These are phyloP conservation scores for Pseudevernia furfuracea DNA, from an alignment of 495 filamentous ascomycete species.

Conservation along the genomic window DNA sequence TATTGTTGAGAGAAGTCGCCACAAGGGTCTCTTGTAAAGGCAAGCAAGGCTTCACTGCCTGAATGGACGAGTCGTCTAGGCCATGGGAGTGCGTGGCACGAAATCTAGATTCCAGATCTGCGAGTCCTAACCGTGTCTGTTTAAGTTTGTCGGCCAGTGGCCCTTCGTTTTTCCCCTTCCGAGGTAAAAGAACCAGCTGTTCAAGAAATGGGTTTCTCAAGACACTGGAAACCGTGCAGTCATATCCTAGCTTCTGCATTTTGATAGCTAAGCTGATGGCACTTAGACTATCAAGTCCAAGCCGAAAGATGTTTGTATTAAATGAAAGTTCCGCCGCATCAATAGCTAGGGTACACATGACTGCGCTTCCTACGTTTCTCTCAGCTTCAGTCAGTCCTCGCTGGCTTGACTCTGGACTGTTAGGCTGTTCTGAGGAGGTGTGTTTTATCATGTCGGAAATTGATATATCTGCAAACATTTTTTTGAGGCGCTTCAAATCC, in stretches of 20 bases:
- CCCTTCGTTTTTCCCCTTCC: background rate
- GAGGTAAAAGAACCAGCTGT: constrained; percentile 36
- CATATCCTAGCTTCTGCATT: constrained; percentile 51
- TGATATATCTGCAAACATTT: constrained; percentile 24
- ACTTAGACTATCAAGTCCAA: constrained; percentile 41
- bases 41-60: constrained; percentile 39
- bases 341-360: constrained; percentile 20
- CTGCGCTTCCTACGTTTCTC: constrained; percentile 6
- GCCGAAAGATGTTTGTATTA: constrained; percentile 43
- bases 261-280: constrained; percentile 55
- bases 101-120: constrained; percentile 46
- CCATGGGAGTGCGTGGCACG: constrained; percentile 39
- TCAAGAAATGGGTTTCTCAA: constrained; percentile 59
- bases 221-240: constrained; percentile 54
- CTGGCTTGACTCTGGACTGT: background rate
- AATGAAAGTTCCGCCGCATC: constrained; percentile 41
- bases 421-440: background rate
- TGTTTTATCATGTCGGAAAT: background rate
- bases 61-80: constrained; percentile 24
- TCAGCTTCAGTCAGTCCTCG: constrained; percentile 12
- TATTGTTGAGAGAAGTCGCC: constrained; percentile 60
- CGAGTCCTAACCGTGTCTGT: constrained; percentile 23
- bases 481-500: constrained; percentile 40
- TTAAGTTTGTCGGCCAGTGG: background rate
- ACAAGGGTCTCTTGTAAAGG: constrained; percentile 80